Conservation (phyloP, 2,329 filamentous ascomycete genomes). For the Akanthomyces dipterigenus region DNA sequence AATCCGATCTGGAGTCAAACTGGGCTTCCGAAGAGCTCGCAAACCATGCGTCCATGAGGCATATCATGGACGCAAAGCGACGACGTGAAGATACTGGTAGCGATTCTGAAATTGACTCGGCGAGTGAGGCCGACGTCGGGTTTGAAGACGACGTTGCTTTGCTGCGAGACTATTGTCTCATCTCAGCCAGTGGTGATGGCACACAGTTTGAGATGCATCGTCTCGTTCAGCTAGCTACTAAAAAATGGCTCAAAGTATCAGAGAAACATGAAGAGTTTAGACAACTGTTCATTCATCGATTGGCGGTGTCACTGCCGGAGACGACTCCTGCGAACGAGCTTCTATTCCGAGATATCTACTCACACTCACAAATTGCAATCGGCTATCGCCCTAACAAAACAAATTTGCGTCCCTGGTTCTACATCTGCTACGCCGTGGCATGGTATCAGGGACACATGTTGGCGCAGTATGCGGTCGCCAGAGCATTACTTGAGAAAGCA, state of each 20-base stretch:
- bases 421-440: neutral
- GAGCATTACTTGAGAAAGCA: neutral
- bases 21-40: neutral
- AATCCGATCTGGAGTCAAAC: neutral
- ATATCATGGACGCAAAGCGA: neutral
- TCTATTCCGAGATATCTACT: neutral
- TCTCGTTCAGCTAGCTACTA: constrained; percentile 27
- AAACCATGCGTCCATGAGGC: neutral
- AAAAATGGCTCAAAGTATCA: constrained; percentile 22
- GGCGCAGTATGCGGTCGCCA: neutral
- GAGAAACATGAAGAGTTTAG: neutral
- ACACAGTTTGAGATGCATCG: constrained; percentile 34
- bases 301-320: neutral
- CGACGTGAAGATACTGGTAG: neutral
- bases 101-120: neutral
- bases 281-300: neutral
- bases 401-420: neutral
- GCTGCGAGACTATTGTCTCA: constrained; percentile 31
- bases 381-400: neutral
- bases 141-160: constrained; percentile 28
- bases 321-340: neutral
- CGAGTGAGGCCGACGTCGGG: constrained; percentile 1
- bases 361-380: neutral
- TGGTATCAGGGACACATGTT: neutral
- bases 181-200: constrained; percentile 18